phyloP scores from a whole-genome alignment of 352 stramenopile species.

The Phytophthora capsici region DNA sequence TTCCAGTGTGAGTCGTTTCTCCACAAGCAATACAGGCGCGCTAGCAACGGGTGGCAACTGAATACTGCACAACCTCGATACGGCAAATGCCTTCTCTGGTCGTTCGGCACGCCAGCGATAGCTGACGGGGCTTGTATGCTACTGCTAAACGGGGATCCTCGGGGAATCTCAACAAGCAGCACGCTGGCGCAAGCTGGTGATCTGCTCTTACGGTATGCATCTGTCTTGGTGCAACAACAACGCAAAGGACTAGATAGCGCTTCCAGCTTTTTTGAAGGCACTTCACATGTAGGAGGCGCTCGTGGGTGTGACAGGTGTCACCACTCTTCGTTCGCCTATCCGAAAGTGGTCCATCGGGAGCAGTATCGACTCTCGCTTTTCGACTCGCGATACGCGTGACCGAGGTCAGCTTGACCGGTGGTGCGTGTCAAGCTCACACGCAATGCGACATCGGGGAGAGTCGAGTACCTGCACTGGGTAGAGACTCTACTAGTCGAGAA shows the following conservation, averaged over 20 bases:
- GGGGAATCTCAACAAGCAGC: slow-evolving; percentile 7
- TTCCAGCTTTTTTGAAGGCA: background rate
- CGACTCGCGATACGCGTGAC: slow-evolving; percentile 1
- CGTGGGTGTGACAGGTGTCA: background rate
- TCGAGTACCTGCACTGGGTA: background rate
- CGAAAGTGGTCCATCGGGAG: slow-evolving; percentile 6
- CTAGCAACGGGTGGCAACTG: background rate
- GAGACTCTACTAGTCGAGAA: too few relatives aligned
- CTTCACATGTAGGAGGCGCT: too few relatives aligned
- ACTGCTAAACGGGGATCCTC: background rate
- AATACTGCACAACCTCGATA: background rate
- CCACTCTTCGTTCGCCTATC: slow-evolving; percentile 16
- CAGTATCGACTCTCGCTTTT: too few relatives aligned
- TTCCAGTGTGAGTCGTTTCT: background rate
- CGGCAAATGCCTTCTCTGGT: background rate
- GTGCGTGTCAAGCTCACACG: slow-evolving; percentile 1
- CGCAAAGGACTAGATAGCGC: too few relatives aligned
- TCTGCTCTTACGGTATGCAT: slow-evolving; percentile 14
- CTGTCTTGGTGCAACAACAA: background rate
- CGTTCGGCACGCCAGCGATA: slow-evolving; percentile 9
- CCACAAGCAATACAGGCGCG: background rate
- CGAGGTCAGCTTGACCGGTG: background rate
- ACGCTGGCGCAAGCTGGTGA: slow-evolving; percentile 22
- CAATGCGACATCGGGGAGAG: background rate
- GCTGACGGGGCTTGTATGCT: background rate